phyloP scores from a whole-genome alignment of 1,284 basidiomycete genomes.

The Anthracocystis setariae region DNA sequence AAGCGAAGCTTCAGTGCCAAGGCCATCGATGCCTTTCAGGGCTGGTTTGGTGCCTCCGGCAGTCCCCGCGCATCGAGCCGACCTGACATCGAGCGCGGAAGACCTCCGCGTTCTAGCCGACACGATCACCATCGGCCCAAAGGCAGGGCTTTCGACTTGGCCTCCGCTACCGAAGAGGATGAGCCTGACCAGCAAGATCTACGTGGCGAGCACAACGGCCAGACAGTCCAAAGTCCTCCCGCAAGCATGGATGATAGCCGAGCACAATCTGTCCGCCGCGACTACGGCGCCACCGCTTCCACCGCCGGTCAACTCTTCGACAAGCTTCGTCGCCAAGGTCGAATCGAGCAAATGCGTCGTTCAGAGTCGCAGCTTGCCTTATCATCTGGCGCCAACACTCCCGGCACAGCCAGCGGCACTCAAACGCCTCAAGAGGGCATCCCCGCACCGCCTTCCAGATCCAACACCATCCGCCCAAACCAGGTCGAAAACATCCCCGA shows the following conservation, averaged over 20 bases:
- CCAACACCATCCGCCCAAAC: constrained; percentile 32
- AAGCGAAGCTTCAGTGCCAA: constrained; percentile 54
- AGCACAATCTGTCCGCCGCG: constrained; percentile 2
- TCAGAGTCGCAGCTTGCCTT: constrained; percentile 45
- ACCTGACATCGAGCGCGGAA: constrained; percentile 34
- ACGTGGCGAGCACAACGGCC: constrained; percentile 12
- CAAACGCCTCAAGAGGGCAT: constrained; percentile 24
- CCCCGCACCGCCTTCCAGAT: constrained; percentile 20
- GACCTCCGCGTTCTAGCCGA: constrained; percentile 1
- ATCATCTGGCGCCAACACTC: constrained; percentile 21
- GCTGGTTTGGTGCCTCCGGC: constrained; percentile 46
- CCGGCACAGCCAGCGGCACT: constrained; percentile 14
- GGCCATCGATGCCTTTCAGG: constrained; percentile 49
- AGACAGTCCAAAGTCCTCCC: constrained; percentile 10
- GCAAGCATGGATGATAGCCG: not conserved
- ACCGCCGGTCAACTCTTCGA: constrained; percentile 45
- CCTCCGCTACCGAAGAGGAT: constrained; percentile 37
- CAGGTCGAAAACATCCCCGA: constrained; percentile 39
- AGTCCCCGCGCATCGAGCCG: constrained; percentile 25
- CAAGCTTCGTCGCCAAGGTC: constrained; percentile 41
- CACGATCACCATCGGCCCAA: constrained; percentile 7
- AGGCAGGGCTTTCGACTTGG: constrained; percentile 26
- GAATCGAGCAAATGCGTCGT: constrained; percentile 43
- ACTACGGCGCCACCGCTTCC: constrained; percentile 37
- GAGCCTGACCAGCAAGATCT: constrained; percentile 23